Conservation (phyloP, 192 early-diverging fungal genomes). For the Linnemannia zychae region DNA sequence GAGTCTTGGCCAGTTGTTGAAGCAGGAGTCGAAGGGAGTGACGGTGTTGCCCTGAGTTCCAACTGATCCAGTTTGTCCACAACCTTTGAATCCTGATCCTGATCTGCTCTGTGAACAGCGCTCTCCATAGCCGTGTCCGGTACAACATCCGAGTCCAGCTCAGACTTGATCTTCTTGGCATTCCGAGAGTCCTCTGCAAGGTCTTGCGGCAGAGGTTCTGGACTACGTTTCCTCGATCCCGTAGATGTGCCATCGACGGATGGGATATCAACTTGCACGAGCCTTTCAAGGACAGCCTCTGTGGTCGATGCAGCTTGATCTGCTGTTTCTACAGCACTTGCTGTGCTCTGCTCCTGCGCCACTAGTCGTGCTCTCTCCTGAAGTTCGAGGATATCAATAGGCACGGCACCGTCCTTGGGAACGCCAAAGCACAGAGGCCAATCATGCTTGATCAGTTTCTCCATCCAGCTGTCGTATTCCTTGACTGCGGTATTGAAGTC, state of each 20-base stretch:
- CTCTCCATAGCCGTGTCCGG: background rate
- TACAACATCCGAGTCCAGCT: conserved; percentile 20
- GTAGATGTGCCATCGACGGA: background rate
- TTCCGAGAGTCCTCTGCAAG: background rate
- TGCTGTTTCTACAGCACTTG: background rate
- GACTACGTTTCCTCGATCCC: conserved; percentile 39
- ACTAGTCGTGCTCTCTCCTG: conserved; percentile 17
- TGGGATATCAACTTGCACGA: background rate
- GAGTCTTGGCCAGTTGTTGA: background rate
- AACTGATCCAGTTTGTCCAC: conserved; percentile 29
- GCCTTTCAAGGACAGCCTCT: background rate
- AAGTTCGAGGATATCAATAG: conserved; percentile 46
- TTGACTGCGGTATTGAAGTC: conserved; percentile 81
- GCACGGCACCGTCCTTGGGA: conserved; percentile 57
- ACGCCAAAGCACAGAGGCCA: conserved; percentile 91
- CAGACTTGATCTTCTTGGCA: conserved; percentile 44
- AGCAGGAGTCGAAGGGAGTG: conserved; percentile 15
- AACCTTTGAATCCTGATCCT: conserved; percentile 16
- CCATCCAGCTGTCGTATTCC: conserved; percentile 84
- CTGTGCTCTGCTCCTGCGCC: background rate
- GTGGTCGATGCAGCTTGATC: background rate
- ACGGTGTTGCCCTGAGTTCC: conserved; percentile 28
- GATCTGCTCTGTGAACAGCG: background rate
- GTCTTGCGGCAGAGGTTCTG: conserved; percentile 5
- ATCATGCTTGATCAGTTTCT: conserved; percentile 77